phyloP scores from a whole-genome alignment of 768 basidiomycete species.

The Pulveroboletus ravenelii region DNA sequence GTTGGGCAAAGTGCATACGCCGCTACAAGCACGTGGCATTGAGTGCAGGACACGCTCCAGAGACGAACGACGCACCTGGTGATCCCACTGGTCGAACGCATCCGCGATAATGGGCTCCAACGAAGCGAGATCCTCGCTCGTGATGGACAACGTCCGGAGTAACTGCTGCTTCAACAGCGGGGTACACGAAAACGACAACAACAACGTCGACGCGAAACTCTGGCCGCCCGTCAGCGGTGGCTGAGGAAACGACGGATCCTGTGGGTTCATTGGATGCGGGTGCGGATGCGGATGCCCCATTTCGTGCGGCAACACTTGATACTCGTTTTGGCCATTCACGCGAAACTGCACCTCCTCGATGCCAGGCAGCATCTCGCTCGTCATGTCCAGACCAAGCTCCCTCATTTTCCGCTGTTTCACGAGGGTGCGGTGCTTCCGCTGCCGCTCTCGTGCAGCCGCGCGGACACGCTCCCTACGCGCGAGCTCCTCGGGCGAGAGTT shows the following conservation, averaged over 20 bases:
- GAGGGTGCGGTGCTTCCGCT: conserved; percentile 74
- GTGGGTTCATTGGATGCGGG: conserved; percentile 32
- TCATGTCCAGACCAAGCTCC: conserved; percentile 79
- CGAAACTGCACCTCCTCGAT: conserved; percentile 68
- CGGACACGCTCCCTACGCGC: conserved; percentile 67
- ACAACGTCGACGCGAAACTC: conserved; percentile 73
- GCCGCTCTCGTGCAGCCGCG: conserved; percentile 73
- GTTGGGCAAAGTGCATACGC: conserved; percentile 42
- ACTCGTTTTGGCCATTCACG: conserved; percentile 42
- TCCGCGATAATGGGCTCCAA: conserved; percentile 78
- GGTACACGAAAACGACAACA: conserved; percentile 72
- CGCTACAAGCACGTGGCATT: conserved; percentile 30
- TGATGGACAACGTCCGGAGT: conserved; percentile 66
- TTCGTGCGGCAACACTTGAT: conserved; percentile 35
- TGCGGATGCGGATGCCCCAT: conserved; percentile 29
- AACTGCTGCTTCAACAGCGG: conserved; percentile 73
- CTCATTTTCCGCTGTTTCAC: conserved; percentile 79
- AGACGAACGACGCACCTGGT: conserved; percentile 48
- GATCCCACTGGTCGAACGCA: conserved; percentile 85
- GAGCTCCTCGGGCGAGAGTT: conserved; percentile 59
- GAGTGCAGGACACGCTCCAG: not conserved
- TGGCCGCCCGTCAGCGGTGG: conserved; percentile 53
- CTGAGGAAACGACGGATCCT: conserved; percentile 64
- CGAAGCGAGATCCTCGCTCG: conserved; percentile 72
- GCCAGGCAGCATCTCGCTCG: conserved; percentile 60